Base-by-base conservation (phyloP, 495 filamentous ascomycete species). In the Rusavskia elegans region DNA sequence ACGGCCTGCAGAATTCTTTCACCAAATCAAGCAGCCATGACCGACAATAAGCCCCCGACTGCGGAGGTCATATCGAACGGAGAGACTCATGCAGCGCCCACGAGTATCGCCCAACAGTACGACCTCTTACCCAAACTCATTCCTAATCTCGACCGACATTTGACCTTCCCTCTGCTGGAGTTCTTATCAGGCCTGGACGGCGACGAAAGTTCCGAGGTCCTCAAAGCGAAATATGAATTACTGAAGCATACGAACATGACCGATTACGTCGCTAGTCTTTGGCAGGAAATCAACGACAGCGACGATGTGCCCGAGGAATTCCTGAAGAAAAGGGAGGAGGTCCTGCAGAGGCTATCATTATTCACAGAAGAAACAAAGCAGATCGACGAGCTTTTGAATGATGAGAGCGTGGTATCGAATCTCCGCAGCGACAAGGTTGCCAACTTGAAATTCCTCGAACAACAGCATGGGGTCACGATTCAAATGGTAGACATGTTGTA, bases 161-260 rank as follows among this genome's bases (percentile, higher is more conserved):
- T 97, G 55, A 83, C 95, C 61, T 96, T 92, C 71, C 90, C 88
- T 46, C 78, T 97, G 40, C 82, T 97, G 62, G 85, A 94, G 71
- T 93, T 92, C 73, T 63, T 71, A 23, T 73, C 72, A 55, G 68
- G 66, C 50, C 68, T 60, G 56, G 78, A 80, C 66, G 76, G 76
- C 59, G 73, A 77, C 52, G 73, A 76, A 41, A 70, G 82, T 35
- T 71, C 75, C 49, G 82, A 87, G 61, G 82, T 89, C 58, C 80
- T 77, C 29, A 79, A 83, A 62, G 80, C 86, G 61, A 94, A 94
- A 65, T 95, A 87, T 65, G 81, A 88, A 66, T 78, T 98, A 29
- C 79, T 96, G 52, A 90, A 94, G 75, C 79, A 84, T 65, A 95
- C 92, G 52, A 93, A 97, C 73, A 98, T 98, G 92, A 87, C 81